Conservation (phyloP, 805 yeast genomes). For the Scheffersomyces coipomensis region DNA sequence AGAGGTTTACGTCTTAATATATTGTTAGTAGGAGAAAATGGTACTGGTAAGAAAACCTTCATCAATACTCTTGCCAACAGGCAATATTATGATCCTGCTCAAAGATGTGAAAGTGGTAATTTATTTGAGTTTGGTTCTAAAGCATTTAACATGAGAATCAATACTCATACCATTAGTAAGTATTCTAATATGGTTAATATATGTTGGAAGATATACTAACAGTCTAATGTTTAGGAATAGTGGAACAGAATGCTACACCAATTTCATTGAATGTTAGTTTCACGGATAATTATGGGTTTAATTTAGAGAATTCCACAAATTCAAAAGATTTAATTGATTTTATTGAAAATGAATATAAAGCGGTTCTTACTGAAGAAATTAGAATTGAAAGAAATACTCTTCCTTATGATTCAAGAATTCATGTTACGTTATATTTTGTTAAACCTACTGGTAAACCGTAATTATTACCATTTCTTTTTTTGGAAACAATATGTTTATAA, state of each 20-base stretch:
- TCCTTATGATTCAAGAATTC: conserved; percentile 63
- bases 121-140: too few relatives aligned
- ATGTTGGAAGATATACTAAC: not conserved
- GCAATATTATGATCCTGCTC: conserved; percentile 5
- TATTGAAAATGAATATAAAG: conserved; percentile 74
- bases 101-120: too few relatives aligned
- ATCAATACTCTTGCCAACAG: conserved; percentile 70
- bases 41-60: conserved; percentile 67
- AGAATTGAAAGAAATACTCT: conserved; percentile 18
- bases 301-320: conserved; percentile 17
- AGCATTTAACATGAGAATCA: conserved; percentile 10
- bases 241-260: conserved; percentile 11
- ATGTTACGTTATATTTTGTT: conserved; percentile 78
- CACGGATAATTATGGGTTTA: conserved; percentile 24
- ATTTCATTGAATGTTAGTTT: conserved; percentile 17
- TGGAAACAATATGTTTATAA: too few relatives aligned
- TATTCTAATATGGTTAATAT: too few relatives aligned
- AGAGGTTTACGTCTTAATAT: conserved; percentile 23
- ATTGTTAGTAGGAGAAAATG: conserved; percentile 37
- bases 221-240: not conserved
- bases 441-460: conserved; percentile 61
- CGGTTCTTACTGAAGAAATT: conserved; percentile 65
- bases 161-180: conserved; percentile 3
- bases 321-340: conserved; percentile 49
- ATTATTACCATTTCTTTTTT: conserved; percentile 1